A percentile compares a stretch with the other conserved stretches of the same genome.
These are phyloP conservation scores for Shiraia bambusicola DNA, from an alignment of 2,329 filamentous ascomycete species.

Conservation along the genomic window DNA sequence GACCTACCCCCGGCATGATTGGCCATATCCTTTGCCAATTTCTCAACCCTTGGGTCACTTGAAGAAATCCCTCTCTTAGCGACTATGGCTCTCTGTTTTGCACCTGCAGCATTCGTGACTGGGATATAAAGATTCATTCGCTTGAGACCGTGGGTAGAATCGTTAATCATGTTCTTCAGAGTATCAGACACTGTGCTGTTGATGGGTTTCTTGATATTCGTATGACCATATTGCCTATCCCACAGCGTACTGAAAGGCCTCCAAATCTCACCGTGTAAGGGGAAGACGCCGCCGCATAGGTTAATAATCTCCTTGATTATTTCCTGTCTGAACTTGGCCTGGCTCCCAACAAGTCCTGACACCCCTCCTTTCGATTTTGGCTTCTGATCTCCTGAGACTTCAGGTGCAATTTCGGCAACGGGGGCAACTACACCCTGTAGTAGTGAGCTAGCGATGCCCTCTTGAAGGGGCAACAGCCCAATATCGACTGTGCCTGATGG, in stretches of 20 bases:
- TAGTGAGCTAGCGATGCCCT: slow-evolving; percentile 4
- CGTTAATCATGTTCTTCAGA: slow-evolving; percentile 53
- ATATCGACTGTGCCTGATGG: no score
- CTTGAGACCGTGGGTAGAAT: slow-evolving; percentile 50
- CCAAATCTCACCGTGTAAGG: slow-evolving; percentile 57
- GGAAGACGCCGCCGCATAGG: slow-evolving; percentile 57
- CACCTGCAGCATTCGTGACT: slow-evolving; percentile 22
- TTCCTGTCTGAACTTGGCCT: slow-evolving; percentile 31
- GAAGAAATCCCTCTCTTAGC: slow-evolving; percentile 50
- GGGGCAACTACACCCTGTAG: slow-evolving; percentile 9
- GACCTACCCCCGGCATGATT: slow-evolving; percentile 37
- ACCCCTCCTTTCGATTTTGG: slow-evolving; percentile 7
- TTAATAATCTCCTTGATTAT: slow-evolving; percentile 59
- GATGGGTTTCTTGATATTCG: slow-evolving; percentile 50
- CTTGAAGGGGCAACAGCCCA: not conserved
- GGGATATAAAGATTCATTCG: slow-evolving; percentile 44
- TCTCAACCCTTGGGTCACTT: slow-evolving; percentile 49
- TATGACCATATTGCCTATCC: slow-evolving; percentile 45
- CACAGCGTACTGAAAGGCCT: slow-evolving; percentile 57
- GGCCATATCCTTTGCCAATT: slow-evolving; percentile 55
- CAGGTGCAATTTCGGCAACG: slow-evolving; percentile 7
- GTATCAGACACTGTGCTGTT: slow-evolving; percentile 54
- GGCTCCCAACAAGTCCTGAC: slow-evolving; percentile 14
- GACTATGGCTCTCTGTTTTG: slow-evolving; percentile 54
- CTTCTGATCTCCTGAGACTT: slow-evolving; percentile 8